Evolutionary conservation across 257 asterid genomes (phyloP).

Genomic region (Jasminum sambac): DNA sequence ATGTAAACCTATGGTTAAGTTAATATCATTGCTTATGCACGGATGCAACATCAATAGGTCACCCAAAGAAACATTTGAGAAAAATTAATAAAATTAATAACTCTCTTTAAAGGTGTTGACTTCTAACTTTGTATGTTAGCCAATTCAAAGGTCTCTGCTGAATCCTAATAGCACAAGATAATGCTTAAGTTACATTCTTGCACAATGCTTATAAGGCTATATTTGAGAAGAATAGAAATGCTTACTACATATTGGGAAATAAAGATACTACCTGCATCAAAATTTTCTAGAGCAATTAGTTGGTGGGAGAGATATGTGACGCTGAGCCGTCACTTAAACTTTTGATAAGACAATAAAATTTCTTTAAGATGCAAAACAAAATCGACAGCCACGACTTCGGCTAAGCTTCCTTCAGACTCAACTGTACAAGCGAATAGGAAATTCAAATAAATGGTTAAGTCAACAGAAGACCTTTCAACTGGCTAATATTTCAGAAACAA

Average conservation of each 20-base stretch:
- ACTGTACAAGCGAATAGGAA: conserved; percentile 16
- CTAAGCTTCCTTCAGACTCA: conserved; percentile 20
- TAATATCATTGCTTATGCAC: background rate
- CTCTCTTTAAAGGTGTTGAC: background rate
- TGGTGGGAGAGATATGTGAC: conserved; percentile 11
- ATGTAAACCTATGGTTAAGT: background rate
- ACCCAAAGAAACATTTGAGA: background rate
- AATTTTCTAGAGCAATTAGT: conserved; percentile 10
- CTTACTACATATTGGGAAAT: background rate
- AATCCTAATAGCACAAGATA: conserved; percentile 4
- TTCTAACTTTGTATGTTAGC: background rate
- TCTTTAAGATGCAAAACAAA: conserved; percentile 12
- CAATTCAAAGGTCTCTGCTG: background rate
- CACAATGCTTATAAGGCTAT: conserved; percentile 1
- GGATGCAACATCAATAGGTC: background rate
- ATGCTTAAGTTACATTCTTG: background rate
- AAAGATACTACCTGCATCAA: conserved; percentile 22
- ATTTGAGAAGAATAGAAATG: conserved; percentile 16
- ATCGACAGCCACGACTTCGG: background rate
- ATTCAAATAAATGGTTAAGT: conserved; percentile 18
- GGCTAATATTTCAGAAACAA: conserved; percentile 13
- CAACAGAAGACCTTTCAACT: conserved; percentile 25
- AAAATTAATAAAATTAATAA: background rate
- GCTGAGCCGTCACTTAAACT: background rate
- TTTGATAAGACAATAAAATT: conserved; percentile 6